phyloP scores from a whole-genome alignment of 2,329 filamentous ascomycete species.

The Remersonia thermophila region DNA sequence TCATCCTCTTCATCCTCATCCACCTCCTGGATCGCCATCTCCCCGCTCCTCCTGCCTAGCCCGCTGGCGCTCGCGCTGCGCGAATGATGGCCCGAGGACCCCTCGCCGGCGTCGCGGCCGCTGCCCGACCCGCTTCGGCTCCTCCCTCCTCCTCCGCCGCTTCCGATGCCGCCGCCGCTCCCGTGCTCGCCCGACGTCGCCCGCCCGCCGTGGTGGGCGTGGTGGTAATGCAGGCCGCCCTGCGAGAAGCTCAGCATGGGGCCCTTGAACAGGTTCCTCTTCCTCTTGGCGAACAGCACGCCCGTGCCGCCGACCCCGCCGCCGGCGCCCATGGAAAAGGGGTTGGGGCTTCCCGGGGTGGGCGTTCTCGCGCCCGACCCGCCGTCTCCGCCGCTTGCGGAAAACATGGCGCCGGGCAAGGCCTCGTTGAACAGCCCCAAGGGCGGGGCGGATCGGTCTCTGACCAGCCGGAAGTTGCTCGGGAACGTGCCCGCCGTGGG shows the following conservation, averaged over 20 bases:
- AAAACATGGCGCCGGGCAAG: slow-evolving; percentile 29
- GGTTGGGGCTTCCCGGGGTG: slow-evolving; percentile 41
- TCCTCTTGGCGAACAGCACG: slow-evolving; percentile 69
- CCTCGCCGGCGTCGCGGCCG: slow-evolving; percentile 21
- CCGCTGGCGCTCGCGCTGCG: slow-evolving; percentile 51
- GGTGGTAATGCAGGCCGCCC: too few relatives aligned
- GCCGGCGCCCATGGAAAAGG: slow-evolving; percentile 19
- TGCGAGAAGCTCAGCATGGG: slow-evolving; percentile 47
- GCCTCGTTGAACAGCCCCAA: slow-evolving; percentile 46
- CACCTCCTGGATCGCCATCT: slow-evolving; percentile 60
- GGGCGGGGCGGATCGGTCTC: slow-evolving; percentile 40
- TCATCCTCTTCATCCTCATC: slow-evolving; percentile 15
- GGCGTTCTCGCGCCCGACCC: background rate
- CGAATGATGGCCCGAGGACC: slow-evolving; percentile 20
- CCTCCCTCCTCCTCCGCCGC: slow-evolving; percentile 23
- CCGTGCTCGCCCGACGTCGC: slow-evolving; percentile 17
- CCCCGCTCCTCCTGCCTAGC: slow-evolving; percentile 55
- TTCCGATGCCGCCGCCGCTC: slow-evolving; percentile 19
- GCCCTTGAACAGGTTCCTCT: slow-evolving; percentile 71
- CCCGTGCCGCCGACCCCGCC: slow-evolving; percentile 25
- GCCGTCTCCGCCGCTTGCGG: background rate
- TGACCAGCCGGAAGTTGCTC: slow-evolving; percentile 72
- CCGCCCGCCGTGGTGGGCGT: slow-evolving; percentile 24
- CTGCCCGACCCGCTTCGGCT: slow-evolving; percentile 16
- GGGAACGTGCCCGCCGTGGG: slow-evolving; percentile 67